Conservation (phyloP, 768 basidiomycete species). For the Mrakia blollopis region DNA sequence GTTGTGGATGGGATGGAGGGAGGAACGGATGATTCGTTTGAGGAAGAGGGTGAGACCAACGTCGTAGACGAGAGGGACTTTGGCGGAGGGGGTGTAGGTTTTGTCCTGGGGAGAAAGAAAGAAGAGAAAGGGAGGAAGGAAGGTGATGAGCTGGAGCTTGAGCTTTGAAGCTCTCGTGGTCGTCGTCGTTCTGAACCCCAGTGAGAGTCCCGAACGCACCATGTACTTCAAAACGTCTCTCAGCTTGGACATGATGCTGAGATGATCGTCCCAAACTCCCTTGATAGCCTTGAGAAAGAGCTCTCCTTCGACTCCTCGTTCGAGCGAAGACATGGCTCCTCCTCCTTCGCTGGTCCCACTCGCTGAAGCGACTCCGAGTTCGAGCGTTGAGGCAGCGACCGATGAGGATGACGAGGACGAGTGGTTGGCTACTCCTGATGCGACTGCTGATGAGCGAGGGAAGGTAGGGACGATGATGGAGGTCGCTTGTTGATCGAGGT, state of each 20-base stretch:
- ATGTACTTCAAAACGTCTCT: constrained; percentile 91
- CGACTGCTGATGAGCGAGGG: constrained; percentile 47
- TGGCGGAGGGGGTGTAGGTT: constrained; percentile 68
- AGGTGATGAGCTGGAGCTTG: constrained; percentile 12
- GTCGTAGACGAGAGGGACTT: constrained; percentile 65
- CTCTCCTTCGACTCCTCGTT: constrained; percentile 78
- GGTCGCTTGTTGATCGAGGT: constrained; percentile 72
- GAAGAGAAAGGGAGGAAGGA: background rate
- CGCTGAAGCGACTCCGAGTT: background rate
- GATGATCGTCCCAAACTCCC: constrained; percentile 91
- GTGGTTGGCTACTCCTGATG: background rate
- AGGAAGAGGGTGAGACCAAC: constrained; percentile 79
- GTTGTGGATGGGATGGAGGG: constrained; percentile 65
- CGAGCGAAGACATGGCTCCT: constrained; percentile 46
- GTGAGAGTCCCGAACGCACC: constrained; percentile 50
- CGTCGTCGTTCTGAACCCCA: background rate
- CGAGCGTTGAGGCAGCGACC: background rate
- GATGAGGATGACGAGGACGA: no score
- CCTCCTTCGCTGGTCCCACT: constrained; percentile 1
- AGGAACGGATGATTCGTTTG: constrained; percentile 56
- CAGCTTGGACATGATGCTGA: constrained; percentile 76
- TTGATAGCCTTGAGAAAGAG: constrained; percentile 73
- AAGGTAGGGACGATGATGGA: constrained; percentile 75
- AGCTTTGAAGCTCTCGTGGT: background rate
- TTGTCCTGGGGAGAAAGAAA: constrained; percentile 59